Percentiles rank a stretch among this genome's conserved stretches.
These are phyloP conservation scores for Eimeria maxima DNA, from an alignment of 169 alveolate genomes.

Conservation along the genomic window DNA sequence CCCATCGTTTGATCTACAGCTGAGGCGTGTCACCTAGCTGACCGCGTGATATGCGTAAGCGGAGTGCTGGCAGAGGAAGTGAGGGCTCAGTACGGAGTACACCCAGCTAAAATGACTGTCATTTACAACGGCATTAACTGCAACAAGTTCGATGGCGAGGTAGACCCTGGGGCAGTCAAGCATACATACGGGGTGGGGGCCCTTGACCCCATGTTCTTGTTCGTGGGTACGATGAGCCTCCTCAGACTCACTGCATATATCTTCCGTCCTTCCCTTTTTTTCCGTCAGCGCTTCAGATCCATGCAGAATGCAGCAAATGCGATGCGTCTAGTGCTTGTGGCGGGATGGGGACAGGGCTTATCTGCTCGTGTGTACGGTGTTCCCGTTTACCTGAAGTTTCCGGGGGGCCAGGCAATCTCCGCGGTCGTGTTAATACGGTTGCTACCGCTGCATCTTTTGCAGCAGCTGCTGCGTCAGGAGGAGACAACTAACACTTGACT, in stretches of 20 bases:
- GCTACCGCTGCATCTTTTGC: not conserved
- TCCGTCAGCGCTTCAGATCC: not conserved
- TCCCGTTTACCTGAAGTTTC: not conserved
- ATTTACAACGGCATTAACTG: conserved; percentile 88
- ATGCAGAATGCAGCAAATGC: not conserved
- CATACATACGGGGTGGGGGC: conserved; percentile 88
- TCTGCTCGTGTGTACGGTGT: not conserved
- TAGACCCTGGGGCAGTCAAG: conserved; percentile 85
- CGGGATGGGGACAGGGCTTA: not conserved
- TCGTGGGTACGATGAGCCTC: conserved; percentile 84
- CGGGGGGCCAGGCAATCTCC: not conserved
- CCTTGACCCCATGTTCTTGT: conserved; percentile 90
- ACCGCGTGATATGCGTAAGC: conserved; percentile 89
- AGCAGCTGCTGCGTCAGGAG: not conserved
- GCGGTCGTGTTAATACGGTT: not conserved
- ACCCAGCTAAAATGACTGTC: conserved; percentile 84
- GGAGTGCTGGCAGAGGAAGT: conserved; percentile 90
- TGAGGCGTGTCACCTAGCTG: conserved; percentile 89
- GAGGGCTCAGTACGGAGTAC: conserved; percentile 84
- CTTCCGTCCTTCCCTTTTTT: not conserved
- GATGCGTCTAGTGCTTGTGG: not conserved
- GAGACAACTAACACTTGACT: not conserved
- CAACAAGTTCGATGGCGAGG: conserved; percentile 88
- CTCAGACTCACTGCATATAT: not conserved
- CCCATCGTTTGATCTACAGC: conserved; percentile 51